A percentile compares a stretch with the other conserved stretches of the same genome.
phyloP scores from a whole-genome alignment of 1,284 basidiomycete species.

The Sanghuangporus baumii region DNA sequence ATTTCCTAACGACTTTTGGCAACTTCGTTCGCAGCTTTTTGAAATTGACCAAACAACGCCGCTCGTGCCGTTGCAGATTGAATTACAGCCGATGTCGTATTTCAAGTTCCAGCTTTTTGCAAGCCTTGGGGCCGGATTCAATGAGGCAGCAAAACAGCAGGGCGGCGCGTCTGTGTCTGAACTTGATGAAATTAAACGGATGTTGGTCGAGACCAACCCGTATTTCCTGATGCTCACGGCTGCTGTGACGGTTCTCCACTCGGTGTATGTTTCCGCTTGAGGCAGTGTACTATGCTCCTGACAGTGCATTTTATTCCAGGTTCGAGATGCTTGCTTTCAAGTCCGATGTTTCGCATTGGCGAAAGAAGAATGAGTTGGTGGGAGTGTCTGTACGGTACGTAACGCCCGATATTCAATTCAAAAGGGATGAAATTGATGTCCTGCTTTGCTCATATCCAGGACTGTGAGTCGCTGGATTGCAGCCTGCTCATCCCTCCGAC shows the following conservation, averaged over 20 bases:
- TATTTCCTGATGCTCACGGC: slow-evolving; percentile 82
- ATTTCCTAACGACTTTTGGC: slow-evolving; percentile 96
- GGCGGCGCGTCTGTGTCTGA: slow-evolving; percentile 60
- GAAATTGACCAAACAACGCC: slow-evolving; percentile 78
- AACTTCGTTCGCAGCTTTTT: slow-evolving; percentile 70
- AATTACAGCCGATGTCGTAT: slow-evolving; percentile 81
- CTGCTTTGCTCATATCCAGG: slow-evolving; percentile 24
- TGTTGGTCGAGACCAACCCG: slow-evolving; percentile 92
- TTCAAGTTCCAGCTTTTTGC: slow-evolving; percentile 84
- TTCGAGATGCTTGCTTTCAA: slow-evolving; percentile 96
- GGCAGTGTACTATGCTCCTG: neutral
- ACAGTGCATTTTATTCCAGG: slow-evolving; percentile 30
- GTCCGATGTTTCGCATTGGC: slow-evolving; percentile 92
- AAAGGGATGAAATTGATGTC: slow-evolving; percentile 2
- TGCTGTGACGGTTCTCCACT: slow-evolving; percentile 82
- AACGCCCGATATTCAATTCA: slow-evolving; percentile 14
- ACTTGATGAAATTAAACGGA: slow-evolving; percentile 89
- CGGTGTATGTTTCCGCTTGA: slow-evolving; percentile 50
- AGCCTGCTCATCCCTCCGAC: neutral
- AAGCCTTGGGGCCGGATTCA: slow-evolving; percentile 75
- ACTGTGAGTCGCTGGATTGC: slow-evolving; percentile 32
- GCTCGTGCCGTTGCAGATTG: slow-evolving; percentile 72
- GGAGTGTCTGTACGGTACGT: slow-evolving; percentile 77
- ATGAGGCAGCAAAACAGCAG: slow-evolving; percentile 74
- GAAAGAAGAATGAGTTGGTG: slow-evolving; percentile 82